Conservation (phyloP, 805 yeast genomes). For the Sugiyamaella smithiae region DNA sequence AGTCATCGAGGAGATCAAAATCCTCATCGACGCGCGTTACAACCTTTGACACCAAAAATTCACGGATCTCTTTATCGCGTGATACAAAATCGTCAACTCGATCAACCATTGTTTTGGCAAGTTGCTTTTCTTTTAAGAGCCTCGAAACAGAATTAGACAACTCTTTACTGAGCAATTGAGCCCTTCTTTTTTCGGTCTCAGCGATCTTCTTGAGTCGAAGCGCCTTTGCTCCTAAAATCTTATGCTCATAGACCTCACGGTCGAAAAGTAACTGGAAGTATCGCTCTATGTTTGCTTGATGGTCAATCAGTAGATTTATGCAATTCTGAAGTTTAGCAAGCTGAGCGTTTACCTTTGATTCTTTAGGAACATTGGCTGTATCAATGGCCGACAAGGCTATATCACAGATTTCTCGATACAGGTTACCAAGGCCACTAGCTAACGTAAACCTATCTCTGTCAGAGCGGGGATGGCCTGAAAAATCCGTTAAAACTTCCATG, state of each 20-base stretch:
- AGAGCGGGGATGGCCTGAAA: too few species aligned
- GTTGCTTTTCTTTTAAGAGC: neutral
- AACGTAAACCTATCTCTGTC: too few species aligned
- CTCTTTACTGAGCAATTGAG: conserved; percentile 10
- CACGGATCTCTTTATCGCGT: too few species aligned
- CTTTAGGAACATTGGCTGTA: neutral
- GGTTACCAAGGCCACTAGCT: neutral
- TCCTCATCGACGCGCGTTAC: too few species aligned
- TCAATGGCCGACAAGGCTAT: neutral
- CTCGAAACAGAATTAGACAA: neutral
- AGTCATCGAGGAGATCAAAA: too few species aligned
- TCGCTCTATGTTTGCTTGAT: neutral
- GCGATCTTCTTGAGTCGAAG: conserved; percentile 36
- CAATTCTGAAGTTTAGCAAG: neutral
- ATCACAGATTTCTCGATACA: neutral
- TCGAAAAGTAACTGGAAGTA: conserved; percentile 6
- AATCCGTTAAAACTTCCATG: too few species aligned
- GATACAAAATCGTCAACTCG: too few species aligned
- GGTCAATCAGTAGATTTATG: neutral
- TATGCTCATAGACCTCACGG: conserved; percentile 21
- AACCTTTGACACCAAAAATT: too few species aligned
- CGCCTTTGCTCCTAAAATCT: conserved; percentile 30
- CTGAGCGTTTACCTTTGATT: neutral
- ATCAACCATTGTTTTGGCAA: too few species aligned
- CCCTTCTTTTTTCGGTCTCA: conserved; percentile 34